Percentiles rank a stretch among this genome's conserved stretches.
Conservation (phyloP, 2,329 filamentous ascomycete genomes). For the Metarhizium rileyi region DNA sequence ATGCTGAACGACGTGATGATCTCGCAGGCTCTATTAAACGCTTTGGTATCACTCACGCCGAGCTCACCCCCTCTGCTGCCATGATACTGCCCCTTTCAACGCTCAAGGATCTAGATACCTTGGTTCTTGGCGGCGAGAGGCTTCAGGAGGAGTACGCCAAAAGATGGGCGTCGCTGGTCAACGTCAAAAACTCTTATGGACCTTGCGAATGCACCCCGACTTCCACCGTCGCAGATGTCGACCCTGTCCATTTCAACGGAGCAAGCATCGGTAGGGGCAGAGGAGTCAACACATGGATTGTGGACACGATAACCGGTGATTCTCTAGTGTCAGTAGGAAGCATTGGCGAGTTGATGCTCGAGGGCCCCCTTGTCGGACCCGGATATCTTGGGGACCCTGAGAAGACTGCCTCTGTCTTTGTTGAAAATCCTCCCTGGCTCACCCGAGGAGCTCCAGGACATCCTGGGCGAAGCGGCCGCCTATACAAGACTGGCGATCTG, state of each 20-base stretch:
- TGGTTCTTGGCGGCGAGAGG: slow-evolving; percentile 4
- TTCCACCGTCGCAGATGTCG: slow-evolving; percentile 8
- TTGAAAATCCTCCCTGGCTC: slow-evolving; percentile 24
- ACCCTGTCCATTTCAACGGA: slow-evolving; percentile 13
- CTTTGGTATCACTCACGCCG: neutral
- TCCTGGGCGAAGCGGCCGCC: slow-evolving; percentile 5
- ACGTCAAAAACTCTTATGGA: slow-evolving; percentile 4
- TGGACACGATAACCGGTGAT: slow-evolving; percentile 3
- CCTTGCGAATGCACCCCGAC: slow-evolving; percentile 4
- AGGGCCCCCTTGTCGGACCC: slow-evolving; percentile 10
- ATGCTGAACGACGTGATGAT: slow-evolving; percentile 5
- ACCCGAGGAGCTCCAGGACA: slow-evolving; percentile 10
- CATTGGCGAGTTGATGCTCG: slow-evolving; percentile 8
- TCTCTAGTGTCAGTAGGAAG: slow-evolving; percentile 5
- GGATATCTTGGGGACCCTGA: slow-evolving; percentile 10
- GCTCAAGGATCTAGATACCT: slow-evolving; percentile 1
- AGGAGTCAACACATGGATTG: slow-evolving; percentile 8
- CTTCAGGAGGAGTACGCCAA: neutral
- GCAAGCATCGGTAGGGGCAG: slow-evolving; percentile 10
- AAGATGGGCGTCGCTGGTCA: slow-evolving; percentile 2
- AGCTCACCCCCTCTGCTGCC: slow-evolving; percentile 3
- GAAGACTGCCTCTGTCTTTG: slow-evolving; percentile 7
- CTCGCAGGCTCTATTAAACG: neutral
- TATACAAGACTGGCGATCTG: slow-evolving; percentile 28
- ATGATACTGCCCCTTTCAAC: neutral